Conservation (phyloP, 2,329 filamentous ascomycete genomes). For the Aspergillus niger region DNA sequence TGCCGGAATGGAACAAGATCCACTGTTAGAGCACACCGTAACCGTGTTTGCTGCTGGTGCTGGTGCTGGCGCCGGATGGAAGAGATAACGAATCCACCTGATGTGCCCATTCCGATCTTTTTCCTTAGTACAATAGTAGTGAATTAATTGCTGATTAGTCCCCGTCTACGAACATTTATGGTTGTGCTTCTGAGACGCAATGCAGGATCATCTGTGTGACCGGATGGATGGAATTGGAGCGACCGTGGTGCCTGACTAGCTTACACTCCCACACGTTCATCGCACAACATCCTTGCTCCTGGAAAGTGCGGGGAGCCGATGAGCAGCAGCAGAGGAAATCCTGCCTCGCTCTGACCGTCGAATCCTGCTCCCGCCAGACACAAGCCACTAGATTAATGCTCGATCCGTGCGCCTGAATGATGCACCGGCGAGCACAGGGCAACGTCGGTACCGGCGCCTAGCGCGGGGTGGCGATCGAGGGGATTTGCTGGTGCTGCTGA, state of each 20-base stretch:
- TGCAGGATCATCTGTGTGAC: constrained; percentile 9
- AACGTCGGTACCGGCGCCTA: constrained; percentile 28
- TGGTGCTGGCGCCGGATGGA: neutral
- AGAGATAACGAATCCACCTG: neutral
- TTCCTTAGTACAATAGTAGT: neutral
- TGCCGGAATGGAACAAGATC: neutral
- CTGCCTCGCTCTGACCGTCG: neutral
- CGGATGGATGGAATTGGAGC: constrained; percentile 1
- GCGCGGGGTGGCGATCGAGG: constrained; percentile 28
- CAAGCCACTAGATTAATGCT: constrained; percentile 9
- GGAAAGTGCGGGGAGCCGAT: constrained; percentile 13
- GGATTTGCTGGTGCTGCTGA: constrained; percentile 21
- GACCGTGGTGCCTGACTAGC: constrained; percentile 13
- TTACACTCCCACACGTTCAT: constrained; percentile 4
- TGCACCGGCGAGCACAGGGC: constrained; percentile 1
- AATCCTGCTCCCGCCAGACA: neutral
- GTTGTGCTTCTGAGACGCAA: neutral
- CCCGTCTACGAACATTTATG: too few relatives aligned
- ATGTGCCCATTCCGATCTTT: neutral
- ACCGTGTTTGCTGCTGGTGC: neutral
- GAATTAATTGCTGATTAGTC: too few relatives aligned
- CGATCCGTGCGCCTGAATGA: constrained; percentile 16
- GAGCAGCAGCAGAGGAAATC: neutral
- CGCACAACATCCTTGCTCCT: constrained; percentile 6
- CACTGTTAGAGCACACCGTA: neutral